Percentiles rank a stretch among this genome's conserved stretches.
Evolutionary conservation across 345 rosid species (phyloP).

Genomic region (Combretum micranthum): DNA sequence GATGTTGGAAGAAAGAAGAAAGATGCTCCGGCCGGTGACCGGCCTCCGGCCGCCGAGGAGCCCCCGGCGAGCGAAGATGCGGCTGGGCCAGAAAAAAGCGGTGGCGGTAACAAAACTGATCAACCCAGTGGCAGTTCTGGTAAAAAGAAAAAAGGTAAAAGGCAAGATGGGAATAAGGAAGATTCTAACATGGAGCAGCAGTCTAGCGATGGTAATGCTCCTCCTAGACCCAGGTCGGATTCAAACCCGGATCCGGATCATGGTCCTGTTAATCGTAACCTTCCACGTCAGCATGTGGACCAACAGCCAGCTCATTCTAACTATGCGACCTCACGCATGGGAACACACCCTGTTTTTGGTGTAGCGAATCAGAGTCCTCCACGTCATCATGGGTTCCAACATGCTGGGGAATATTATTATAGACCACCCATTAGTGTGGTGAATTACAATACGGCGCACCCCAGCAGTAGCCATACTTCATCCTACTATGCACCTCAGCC

Average conservation of each 20-base stretch:
- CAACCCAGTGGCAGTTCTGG: slow-evolving; percentile 3
- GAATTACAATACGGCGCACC: slow-evolving; percentile 6
- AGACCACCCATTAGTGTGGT: slow-evolving; percentile 6
- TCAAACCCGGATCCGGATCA: not conserved
- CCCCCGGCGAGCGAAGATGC: not conserved
- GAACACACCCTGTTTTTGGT: too few relatives aligned
- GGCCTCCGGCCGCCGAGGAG: slow-evolving; percentile 3
- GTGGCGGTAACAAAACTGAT: not conserved
- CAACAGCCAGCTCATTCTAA: not conserved
- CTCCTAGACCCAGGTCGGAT: not conserved
- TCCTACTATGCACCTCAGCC: slow-evolving; percentile 7
- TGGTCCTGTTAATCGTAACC: not conserved
- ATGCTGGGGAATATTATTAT: not conserved
- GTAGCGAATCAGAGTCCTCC: not conserved
- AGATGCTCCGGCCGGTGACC: slow-evolving; percentile 3
- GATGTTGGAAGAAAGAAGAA: too few relatives aligned
- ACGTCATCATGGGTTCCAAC: slow-evolving; percentile 1
- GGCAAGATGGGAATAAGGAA: slow-evolving; percentile 10
- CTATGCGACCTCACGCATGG: too few relatives aligned
- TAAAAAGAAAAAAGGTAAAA: slow-evolving; percentile 13
- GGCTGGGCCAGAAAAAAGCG: slow-evolving; percentile 1
- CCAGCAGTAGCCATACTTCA: slow-evolving; percentile 6
- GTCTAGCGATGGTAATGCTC: too few relatives aligned
- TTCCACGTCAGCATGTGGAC: slow-evolving; percentile 8
- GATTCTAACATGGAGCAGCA: too few relatives aligned